phyloP scores from a whole-genome alignment of 495 filamentous ascomycete species.

The Talaromyces nanjingensis region DNA sequence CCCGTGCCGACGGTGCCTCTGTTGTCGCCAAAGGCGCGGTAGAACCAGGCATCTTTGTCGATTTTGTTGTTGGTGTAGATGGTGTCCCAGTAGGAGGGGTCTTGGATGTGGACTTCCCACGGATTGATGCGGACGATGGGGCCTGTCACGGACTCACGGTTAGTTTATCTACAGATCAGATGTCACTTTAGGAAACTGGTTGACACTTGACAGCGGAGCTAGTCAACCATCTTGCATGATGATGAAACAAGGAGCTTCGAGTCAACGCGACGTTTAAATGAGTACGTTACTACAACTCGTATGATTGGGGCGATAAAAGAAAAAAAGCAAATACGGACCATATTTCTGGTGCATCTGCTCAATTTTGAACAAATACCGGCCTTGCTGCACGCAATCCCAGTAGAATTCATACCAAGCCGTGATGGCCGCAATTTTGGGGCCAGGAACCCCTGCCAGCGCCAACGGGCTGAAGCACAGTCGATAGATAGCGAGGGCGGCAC shows the following conservation, averaged over 20 bases:
- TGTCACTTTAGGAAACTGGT: not conserved
- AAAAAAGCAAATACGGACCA: constrained; percentile 15
- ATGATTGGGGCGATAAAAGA: not conserved
- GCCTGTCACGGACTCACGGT: constrained; percentile 20
- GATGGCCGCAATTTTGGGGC: constrained; percentile 39
- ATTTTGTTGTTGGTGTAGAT: constrained; percentile 22
- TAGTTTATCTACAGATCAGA: constrained; percentile 1
- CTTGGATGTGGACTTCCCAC: constrained; percentile 39
- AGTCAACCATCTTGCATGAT: not conserved
- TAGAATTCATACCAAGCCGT: constrained; percentile 27
- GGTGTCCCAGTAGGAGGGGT: constrained; percentile 28
- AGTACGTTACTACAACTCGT: too few species aligned
- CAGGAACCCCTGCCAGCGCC: constrained; percentile 35
- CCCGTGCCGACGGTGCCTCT: constrained; percentile 14
- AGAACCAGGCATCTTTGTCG: constrained; percentile 16
- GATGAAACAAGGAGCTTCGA: too few species aligned
- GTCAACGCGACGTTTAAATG: too few species aligned
- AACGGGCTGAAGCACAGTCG: constrained; percentile 35
- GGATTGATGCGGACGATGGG: constrained; percentile 50
- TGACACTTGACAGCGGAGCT: constrained; percentile 15
- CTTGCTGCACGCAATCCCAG: constrained; percentile 17
- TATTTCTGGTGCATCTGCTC: constrained; percentile 28
- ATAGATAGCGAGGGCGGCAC: constrained; percentile 18
- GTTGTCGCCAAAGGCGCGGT: constrained; percentile 11
- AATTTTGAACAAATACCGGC: constrained; percentile 22